Conservation (phyloP, 2,329 filamentous ascomycete genomes). For the Lachnellula occidentalis region DNA sequence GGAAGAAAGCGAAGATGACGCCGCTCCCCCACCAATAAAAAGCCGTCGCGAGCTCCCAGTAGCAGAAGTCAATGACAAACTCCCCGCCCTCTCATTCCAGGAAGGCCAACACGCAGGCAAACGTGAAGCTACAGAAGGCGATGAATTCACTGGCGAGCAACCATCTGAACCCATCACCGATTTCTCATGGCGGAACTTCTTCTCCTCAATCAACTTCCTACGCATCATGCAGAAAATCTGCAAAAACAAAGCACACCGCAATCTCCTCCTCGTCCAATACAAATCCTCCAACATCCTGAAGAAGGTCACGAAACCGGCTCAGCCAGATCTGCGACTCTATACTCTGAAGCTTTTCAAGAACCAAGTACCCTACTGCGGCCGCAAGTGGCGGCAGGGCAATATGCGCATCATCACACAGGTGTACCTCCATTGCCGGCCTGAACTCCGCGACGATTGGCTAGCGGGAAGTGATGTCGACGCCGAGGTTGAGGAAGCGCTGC, state of each 20-base stretch:
- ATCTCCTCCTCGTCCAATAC: constrained; percentile 89
- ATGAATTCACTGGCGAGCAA: constrained; percentile 70
- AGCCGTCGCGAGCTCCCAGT: constrained; percentile 40
- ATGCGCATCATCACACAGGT: constrained; percentile 99
- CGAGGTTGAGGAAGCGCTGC: constrained; percentile 87
- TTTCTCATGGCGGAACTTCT: constrained; percentile 93
- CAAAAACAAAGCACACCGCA: constrained; percentile 90
- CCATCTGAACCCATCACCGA: constrained; percentile 75
- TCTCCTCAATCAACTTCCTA: constrained; percentile 89
- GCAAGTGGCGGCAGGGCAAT: constrained; percentile 96
- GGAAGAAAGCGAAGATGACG: constrained; percentile 61
- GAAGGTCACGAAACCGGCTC: constrained; percentile 85
- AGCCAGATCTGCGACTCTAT: constrained; percentile 82
- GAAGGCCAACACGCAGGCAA: constrained; percentile 25
- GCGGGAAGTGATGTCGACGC: constrained; percentile 86
- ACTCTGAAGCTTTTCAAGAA: constrained; percentile 98
- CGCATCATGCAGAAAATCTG: constrained; percentile 97
- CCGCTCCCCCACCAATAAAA: constrained; percentile 77
- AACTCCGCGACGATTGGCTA: constrained; percentile 92
- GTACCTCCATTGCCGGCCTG: constrained; percentile 87
- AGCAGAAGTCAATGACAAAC: constrained; percentile 38
- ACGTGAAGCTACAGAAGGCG: constrained; percentile 53
- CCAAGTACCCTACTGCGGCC: constrained; percentile 94
- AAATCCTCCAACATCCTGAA: constrained; percentile 89
- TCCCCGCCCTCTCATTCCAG: constrained; percentile 29